phyloP scores from a whole-genome alignment of 1,284 basidiomycete species.

The Gomphus bonarii region DNA sequence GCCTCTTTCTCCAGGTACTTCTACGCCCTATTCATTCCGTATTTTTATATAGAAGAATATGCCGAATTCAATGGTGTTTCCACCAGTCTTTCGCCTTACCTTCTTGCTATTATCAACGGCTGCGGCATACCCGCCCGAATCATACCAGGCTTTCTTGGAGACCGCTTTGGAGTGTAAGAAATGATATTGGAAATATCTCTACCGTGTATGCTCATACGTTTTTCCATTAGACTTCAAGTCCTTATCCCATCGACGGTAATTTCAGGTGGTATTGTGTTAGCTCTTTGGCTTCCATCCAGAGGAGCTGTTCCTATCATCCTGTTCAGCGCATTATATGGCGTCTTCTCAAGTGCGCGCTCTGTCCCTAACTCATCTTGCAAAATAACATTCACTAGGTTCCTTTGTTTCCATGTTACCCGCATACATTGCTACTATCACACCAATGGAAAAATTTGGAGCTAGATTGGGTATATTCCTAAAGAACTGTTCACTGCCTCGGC shows the following conservation, averaged over 20 bases:
- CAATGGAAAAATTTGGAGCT: conserved; percentile 21
- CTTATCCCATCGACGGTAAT: conserved; percentile 49
- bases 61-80: conserved; percentile 26
- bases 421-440: conserved; percentile 51
- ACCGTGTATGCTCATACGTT: neutral
- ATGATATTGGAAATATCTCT: neutral
- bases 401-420: conserved; percentile 54
- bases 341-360: conserved; percentile 24
- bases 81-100: conserved; percentile 33
- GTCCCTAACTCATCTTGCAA: neutral
- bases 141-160: conserved; percentile 49
- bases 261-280: conserved; percentile 44
- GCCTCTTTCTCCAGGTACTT: conserved; percentile 15
- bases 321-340: conserved; percentile 49
- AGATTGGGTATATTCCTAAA: conserved; percentile 17
- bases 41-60: conserved; percentile 52
- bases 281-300: conserved; percentile 43
- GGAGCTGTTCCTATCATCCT: conserved; percentile 32
- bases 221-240: conserved; percentile 37
- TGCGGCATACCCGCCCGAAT: conserved; percentile 51
- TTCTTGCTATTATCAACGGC: conserved; percentile 54
- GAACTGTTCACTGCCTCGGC: conserved; percentile 6
- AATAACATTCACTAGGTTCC: conserved; percentile 32
- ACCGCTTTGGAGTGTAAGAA: conserved; percentile 37
- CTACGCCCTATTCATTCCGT: conserved; percentile 49